Percentiles rank a stretch among this genome's conserved stretches.
phyloP scores from a whole-genome alignment of 2,329 filamentous ascomycete species.

The Pseudofabraea citricarpa region DNA sequence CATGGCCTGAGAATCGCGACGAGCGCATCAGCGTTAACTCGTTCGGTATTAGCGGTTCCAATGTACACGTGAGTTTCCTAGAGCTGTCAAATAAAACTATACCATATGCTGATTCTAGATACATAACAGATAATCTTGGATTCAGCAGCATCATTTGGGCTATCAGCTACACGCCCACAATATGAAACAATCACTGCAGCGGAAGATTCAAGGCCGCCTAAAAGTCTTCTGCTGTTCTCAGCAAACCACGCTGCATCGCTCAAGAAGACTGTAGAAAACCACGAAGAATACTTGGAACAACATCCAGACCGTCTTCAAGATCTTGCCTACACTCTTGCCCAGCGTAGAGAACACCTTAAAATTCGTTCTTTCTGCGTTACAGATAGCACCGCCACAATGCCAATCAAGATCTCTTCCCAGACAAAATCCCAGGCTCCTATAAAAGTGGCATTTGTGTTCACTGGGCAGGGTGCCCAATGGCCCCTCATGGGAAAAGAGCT shows the following conservation, averaged over 20 bases:
- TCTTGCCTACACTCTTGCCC: slow-evolving; percentile 4
- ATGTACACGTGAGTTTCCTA: slow-evolving; percentile 36
- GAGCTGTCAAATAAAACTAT: slow-evolving; percentile 16
- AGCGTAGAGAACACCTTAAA: background rate
- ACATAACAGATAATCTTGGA: background rate
- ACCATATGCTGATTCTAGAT: background rate
- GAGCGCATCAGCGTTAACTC: slow-evolving; percentile 12
- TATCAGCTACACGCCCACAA: too few species aligned
- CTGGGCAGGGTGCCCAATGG: slow-evolving; percentile 11
- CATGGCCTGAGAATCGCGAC: slow-evolving; percentile 17
- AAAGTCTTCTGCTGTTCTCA: background rate
- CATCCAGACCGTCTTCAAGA: background rate
- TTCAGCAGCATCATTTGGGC: background rate
- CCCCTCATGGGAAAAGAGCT: slow-evolving; percentile 6
- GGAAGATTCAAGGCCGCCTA: too few species aligned
- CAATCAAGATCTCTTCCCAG: background rate
- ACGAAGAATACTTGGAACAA: background rate
- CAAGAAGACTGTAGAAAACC: background rate
- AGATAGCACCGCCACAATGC: background rate
- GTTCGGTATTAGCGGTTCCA: slow-evolving; percentile 40
- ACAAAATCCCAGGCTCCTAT: background rate
- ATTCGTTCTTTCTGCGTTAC: background rate
- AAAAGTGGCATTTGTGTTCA: slow-evolving; percentile 5
- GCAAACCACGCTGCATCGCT: background rate
- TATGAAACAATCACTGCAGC: too few species aligned